Conservation (phyloP, 306 rosid species). For the Dalbergia cochinchinensis region DNA sequence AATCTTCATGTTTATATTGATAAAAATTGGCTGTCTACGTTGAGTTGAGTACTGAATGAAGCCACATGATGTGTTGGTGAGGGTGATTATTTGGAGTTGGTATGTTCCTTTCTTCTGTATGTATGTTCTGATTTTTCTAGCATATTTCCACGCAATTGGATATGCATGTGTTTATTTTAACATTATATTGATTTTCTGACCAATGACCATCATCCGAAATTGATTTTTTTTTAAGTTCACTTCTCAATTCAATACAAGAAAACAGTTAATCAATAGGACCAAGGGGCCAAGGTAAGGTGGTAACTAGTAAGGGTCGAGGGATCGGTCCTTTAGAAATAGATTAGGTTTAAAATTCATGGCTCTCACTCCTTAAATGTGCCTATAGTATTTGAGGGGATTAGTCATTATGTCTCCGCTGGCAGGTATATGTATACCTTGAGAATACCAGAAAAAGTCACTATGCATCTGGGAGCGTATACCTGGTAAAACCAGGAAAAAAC, state of each 20-base stretch:
- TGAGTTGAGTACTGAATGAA: conserved; percentile 19
- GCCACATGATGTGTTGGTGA: neutral
- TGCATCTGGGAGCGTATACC: no score
- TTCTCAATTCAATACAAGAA: conserved; percentile 33
- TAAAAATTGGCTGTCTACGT: neutral
- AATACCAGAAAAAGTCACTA: no score
- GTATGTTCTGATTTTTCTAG: neutral
- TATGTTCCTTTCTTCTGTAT: conserved; percentile 30
- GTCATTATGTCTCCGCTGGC: no score
- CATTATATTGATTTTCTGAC: conserved; percentile 22
- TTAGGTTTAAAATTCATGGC: no score
- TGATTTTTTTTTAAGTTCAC: neutral
- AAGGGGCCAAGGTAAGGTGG: no score
- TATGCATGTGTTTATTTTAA: conserved; percentile 29
- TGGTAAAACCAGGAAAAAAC: neutral
- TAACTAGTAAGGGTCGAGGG: no score
- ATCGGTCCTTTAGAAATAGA: no score
- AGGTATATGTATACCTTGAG: no score
- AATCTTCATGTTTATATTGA: neutral
- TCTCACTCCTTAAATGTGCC: no score
- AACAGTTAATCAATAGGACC: neutral
- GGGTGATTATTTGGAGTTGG: conserved; percentile 22
- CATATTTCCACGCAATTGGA: neutral
- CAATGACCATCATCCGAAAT: conserved; percentile 28
- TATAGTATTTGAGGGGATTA: no score